Base-by-base conservation (phyloP, 2,329 filamentous ascomycete genomes). In the Paracoccidioides lutzii region DNA sequence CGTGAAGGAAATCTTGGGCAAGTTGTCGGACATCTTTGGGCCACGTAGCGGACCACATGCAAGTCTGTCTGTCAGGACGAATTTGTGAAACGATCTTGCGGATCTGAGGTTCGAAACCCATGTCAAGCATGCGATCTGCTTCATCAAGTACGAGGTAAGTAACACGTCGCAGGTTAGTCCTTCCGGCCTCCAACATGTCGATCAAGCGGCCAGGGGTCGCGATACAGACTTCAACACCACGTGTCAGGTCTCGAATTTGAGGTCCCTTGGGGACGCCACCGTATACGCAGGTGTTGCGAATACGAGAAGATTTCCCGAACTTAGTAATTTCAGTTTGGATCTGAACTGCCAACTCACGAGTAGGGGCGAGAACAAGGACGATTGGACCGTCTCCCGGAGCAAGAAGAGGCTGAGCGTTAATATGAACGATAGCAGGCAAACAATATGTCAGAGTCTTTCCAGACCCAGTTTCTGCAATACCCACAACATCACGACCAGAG, bases 41-140 rank as follows among this genome's bases (percentile, higher is more conserved):
- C 90, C 93, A 98, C 5, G 93, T 98, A 65, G 93, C 93, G 59
- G 93, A 98, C 89, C 91, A 98, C 90, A 98, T 95, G 79, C 93
- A 93, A 60, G 93, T 98, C 75, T 98, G 93, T 80, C 93, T 86
- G 72, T 98, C 93, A 54, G 93, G 93, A 65, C 93, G 89, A 74
- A 97, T 97, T 77, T 98, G 93, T 61, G 87, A 81, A 64, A 98
- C 90, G 63, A 98, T 97, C 79, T 97, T 97, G 78, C 93, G 89
- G 67, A 98, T 97, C 74, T 97, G 93, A 63, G 93, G 93, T 77
- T 98, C 93, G 76, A 98, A 97, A 83, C 93, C 93, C 93, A 98
- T 98, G 77, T 98, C 93, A 71, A 98, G 81, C 93, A 98, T 98
- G 69, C 93, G 91, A 76, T 98, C 93, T 71, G 93, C 93, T 78